phyloP scores from a whole-genome alignment of 2,329 filamentous ascomycete species.

The Aspergillus ochraceoroseus region DNA sequence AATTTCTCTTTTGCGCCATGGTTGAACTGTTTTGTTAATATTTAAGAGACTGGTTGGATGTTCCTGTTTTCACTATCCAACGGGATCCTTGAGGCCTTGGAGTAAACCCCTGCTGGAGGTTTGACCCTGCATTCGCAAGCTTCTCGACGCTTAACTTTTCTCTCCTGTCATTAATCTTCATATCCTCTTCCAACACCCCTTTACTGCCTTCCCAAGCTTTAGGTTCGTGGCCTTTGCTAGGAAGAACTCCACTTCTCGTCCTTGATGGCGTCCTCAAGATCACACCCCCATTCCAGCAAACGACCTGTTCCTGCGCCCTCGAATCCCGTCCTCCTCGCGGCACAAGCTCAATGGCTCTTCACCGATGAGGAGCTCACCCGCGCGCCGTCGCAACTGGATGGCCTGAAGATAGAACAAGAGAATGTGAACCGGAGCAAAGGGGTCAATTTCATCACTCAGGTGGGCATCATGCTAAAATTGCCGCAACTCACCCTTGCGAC shows the following conservation, averaged over 20 bases:
- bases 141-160: no score
- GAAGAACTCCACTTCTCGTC: neutral
- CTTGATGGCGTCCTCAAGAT: constrained; percentile 29
- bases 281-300: constrained; percentile 20
- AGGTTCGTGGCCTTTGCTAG: neutral
- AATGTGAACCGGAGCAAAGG: constrained; percentile 78
- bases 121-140: no score
- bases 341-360: constrained; percentile 80
- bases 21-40: constrained; percentile 13
- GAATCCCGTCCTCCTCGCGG: constrained; percentile 50
- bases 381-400: constrained; percentile 79
- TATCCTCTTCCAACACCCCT: no score
- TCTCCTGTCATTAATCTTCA: neutral
- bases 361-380: constrained; percentile 74
- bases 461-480: constrained; percentile 84
- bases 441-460: constrained; percentile 93
- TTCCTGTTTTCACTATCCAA: neutral
- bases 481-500: constrained; percentile 90
- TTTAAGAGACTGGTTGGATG: neutral
- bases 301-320: constrained; percentile 37
- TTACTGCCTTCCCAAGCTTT: no score
- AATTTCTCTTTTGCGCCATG: constrained; percentile 14
- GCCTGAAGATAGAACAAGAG: constrained; percentile 71
- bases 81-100: neutral
- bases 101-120: no score